phyloP scores from a whole-genome alignment of 148 eudicot genomes.

The Beta vulgaris region DNA sequence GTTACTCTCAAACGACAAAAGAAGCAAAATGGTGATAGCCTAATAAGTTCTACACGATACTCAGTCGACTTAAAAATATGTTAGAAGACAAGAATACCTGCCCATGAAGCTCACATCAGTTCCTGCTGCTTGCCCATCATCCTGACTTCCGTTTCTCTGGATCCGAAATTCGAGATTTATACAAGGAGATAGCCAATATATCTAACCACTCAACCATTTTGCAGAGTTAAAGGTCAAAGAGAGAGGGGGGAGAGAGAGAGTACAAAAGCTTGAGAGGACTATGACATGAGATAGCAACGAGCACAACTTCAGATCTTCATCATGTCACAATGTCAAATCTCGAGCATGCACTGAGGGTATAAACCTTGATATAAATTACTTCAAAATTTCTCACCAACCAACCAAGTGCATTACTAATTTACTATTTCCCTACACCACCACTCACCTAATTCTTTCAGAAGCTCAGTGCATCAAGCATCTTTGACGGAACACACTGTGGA shows the following conservation, averaged over 20 bases:
- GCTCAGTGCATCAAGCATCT: conserved; percentile 6
- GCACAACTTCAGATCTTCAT: background rate
- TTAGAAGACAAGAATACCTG: conserved; percentile 48
- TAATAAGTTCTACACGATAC: conserved; percentile 3
- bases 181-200: conserved; percentile 20
- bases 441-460: background rate
- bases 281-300: background rate
- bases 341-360: conserved; percentile 12
- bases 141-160: conserved; percentile 31
- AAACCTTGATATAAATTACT: background rate
- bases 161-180: conserved; percentile 7
- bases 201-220: conserved; percentile 21
- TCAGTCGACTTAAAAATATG: conserved; percentile 5
- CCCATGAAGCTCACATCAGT: conserved; percentile 32
- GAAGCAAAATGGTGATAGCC: background rate
- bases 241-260: background rate
- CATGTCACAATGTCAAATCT: background rate
- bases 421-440: background rate
- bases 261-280: background rate
- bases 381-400: background rate
- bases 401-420: background rate
- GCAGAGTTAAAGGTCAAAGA: conserved; percentile 13
- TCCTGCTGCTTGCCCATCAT: conserved; percentile 31
- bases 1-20: background rate
- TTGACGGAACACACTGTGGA: background rate